Conservation (phyloP, 306 rosid species). For the Vicia faba region DNA sequence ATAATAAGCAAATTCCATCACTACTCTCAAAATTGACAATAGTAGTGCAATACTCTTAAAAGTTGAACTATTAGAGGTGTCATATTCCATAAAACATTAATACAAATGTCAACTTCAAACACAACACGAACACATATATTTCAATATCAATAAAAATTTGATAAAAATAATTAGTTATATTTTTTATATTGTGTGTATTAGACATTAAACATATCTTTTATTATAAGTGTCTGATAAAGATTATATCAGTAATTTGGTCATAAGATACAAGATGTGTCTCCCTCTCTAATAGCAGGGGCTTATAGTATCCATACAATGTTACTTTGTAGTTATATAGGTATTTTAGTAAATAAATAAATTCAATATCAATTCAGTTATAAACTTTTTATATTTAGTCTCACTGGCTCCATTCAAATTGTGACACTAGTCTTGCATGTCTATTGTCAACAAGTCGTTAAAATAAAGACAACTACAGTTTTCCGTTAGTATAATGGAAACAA, state of each 20-base stretch:
- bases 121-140: no score
- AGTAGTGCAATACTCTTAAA: no score
- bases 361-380: background rate
- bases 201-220: no score
- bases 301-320: background rate
- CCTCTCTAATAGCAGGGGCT: background rate
- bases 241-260: background rate
- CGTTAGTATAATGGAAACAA: constrained; percentile 29
- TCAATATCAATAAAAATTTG: no score
- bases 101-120: no score
- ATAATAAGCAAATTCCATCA: no score
- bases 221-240: background rate
- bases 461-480: constrained; percentile 23
- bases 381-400: background rate
- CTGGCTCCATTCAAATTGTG: constrained; percentile 18
- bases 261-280: constrained; percentile 1
- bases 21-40: no score
- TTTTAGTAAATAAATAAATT: background rate
- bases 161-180: no score
- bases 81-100: no score
- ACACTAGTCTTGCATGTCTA: background rate
- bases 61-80: no score
- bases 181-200: no score
- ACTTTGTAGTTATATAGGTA: background rate
- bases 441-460: constrained; percentile 7